Evolutionary conservation across 2,329 filamentous ascomycete genomes (phyloP), one percentile per base, ranked within the genome.

Genomic region (Blastomyces parvus): DNA sequence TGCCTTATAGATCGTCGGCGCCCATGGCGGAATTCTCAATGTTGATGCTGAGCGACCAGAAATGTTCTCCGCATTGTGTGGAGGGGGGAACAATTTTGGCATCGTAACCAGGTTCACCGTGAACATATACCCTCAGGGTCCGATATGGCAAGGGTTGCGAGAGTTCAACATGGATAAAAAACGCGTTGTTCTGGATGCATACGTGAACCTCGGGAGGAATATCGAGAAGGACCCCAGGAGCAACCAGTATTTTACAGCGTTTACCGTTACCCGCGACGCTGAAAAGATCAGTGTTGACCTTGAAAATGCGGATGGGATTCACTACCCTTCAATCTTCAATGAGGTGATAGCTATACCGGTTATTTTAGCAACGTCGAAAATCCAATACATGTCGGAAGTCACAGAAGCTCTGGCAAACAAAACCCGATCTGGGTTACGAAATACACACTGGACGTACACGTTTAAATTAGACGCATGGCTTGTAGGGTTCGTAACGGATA

Each of bases 41-140:
- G 74, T 78, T 1, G 70, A 75, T 19, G 67, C 69, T 0, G 73
- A 82, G 65, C 77, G 84, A 53, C 30, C 69, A 0, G 80, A 82
- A 48, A 72, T 82, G 2, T 82, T 81, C 70, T 82, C 78, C 79
- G 78, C 75, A n/a, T 63, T 81, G 36, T 71, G 74, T 8, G 79
- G 79, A n/a, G 79, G 78, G 1, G 78, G 78, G 0, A 76, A 78
- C 64, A 79, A 77, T 60, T 80, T 66, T 38, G 66, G 65, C 27
- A 69, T 77, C 53, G 73, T 78, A 59, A 76, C 79, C 27, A 71
- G 68, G 19, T 77, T 77, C 64, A 74, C 78, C 25, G 69, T 81
- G 14, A 70, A 71, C 11, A 76, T 77, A 0, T 74, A 76, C 58
- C 70, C 73, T 1, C 74, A 70, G 11, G 74, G 73, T 8, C 46